Base-by-base conservation (phyloP, 192 early-diverging fungal genomes). In the Fimicolochytrium jonesii region DNA sequence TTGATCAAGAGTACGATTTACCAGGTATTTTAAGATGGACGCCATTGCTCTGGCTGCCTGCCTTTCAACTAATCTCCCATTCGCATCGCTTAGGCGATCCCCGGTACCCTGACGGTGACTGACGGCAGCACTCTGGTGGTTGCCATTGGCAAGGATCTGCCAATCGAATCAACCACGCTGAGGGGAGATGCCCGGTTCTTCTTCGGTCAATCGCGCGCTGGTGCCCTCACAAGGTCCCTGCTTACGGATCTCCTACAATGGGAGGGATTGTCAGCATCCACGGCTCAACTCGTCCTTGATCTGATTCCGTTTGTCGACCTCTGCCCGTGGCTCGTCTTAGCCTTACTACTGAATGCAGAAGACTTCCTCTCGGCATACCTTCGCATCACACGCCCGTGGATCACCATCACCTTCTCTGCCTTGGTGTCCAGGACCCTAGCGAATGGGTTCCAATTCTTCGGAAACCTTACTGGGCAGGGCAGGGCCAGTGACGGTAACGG, bases 261-360 rank as follows among this genome's bases (percentile, higher is more conserved):
- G 15, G 56, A 59, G 18, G 36, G 26, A 29, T 3, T 3, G 15
- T 11, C 4, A 20, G 15, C n/a, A 6, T 23, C 36, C 37, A n/a
- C 22, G 3, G 22, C 26, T 3, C 28, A 43, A 11, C 2, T 42
- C 33, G 28, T 44, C 37, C 3, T 59, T 2, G 41, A 59, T 10
- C 43, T 42, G 25, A n/a, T 59, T 2, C 36, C 56, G 4, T 59
- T 59, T 20, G 56, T 59, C 5, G 56, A 59, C 20, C 41, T 59
- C 11, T 59, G 20, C 20, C 56, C 56, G 1, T 59, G 56, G 56
- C 56, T 46, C 2, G 11, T 59, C 25, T 29, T 13, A 3, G n/a
- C 17, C 25, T 28, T 13, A 13, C 39, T 44, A 2, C 13, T 28
- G 20, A 10, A 23, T 11, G 56, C 37, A 7, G 39, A 18, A 20